Base-by-base conservation (phyloP, 2,329 filamentous ascomycete genomes). In the Xylaria sp. region DNA sequence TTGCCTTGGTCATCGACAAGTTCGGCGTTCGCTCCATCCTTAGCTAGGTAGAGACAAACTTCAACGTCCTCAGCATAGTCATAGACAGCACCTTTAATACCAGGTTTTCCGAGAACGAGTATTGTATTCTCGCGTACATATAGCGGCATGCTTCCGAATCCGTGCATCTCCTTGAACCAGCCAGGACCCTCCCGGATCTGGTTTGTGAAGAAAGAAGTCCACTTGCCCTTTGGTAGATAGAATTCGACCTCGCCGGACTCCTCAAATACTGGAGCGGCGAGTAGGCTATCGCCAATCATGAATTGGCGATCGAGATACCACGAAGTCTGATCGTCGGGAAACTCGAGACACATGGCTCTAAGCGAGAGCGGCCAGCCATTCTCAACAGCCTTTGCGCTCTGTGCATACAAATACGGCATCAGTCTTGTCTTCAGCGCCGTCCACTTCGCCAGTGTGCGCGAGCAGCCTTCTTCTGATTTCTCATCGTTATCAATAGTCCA, bases 301-400 rank as follows among this genome's bases (percentile, higher is more conserved):
- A 92, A 93, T 77, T 93, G 89, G 38, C 88, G 86, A 77, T 93
- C 91, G 54, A 92, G 83, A 60, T 83, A 84, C 86, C 90, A 93
- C 0, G 87, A 82, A 4, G 88, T 92, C n/a, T 86, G 85, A 73
- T 93, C 91, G 2, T 89, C 84, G 1, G 90, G 90, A 74, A 92
- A 93, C 79, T 93, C 91, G 38, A 93, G 81, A 66, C 89, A 89
- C 77, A 91, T 85, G 23, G 91, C 86, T 44, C 91, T 81, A 71
- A 93, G 86, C 73, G 86, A 84, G 17, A 91, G 83, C 3, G 89
- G 89, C 70, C 87, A 84, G 0, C 90, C 90, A 1, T 83, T 81
- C 17, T 80, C 80, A 48, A 80, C 78, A 28, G 82, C 79, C 48
- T 75, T 75, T 0, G 78, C 75, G 7, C 81, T 82, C 73, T 87